Evolutionary conservation across 257 asterid species (phyloP), one percentile per base, ranked within the genome.

Genomic region (Capsicum chinense): DNA sequence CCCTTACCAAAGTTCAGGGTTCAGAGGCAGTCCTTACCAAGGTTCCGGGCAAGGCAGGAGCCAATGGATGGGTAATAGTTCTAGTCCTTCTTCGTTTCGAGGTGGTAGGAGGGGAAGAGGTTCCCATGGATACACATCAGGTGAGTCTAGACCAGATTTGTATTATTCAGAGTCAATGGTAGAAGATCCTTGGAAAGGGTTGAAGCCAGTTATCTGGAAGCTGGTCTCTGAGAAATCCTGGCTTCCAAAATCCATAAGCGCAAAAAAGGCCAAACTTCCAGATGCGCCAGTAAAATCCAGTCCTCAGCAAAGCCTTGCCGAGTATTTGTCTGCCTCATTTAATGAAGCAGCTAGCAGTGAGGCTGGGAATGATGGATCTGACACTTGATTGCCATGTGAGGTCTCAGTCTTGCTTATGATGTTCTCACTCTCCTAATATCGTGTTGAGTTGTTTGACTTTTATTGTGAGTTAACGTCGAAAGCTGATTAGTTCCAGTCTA

Each of bases 141-240:
- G 48, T 1, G 84, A 81, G 26, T 44, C 44, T 62, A 81, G 84
- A 60, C 84, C 84, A 7, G 60, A 81, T 81, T 44, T 44, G 50
- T 95, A 90, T 89, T 95, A 89, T 87, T 82, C 83, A 33, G 88
- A 88, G 89, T 94, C 92, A 60, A 95, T 95, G 99, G 74, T 93
- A 11, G 98, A 92, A 89, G 97, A 94, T 86, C 98, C 99, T 0
- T 95, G 99, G 98, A 84, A 85, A 87, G 21, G 4, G 56, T 66
- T 95, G 88, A 86, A 56, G 57, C 97, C 97, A 6, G 90, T 91
- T 85, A 15, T 90, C 63, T 92, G 94, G 98, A 91, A 83, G 88
- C 86, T 83, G 50, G 35, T 59, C 64, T 76, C 89, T 56, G 82
- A 52, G 26, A 80, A 87, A 71, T 81, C 92, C 35, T 91, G 94